Conservation (phyloP, 192 early-diverging fungal genomes). For the Entomortierella chlamydospora region DNA sequence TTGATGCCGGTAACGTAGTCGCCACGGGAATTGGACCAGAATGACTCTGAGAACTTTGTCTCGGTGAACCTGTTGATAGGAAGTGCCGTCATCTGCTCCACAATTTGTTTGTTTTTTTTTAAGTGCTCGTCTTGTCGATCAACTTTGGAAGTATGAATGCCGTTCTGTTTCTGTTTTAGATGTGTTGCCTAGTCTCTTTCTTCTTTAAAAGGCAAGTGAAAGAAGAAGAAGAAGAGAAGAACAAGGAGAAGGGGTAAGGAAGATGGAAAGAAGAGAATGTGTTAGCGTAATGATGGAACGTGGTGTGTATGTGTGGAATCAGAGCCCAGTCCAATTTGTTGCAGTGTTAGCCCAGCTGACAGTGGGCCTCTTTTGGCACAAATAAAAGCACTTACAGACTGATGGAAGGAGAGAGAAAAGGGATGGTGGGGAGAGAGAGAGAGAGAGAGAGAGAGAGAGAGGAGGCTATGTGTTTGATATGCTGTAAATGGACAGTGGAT, state of each 20-base stretch:
- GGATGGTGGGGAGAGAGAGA: background rate
- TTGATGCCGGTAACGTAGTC: slow-evolving; percentile 61
- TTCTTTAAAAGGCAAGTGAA: background rate
- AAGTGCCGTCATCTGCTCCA: background rate
- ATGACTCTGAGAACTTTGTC: slow-evolving; percentile 54
- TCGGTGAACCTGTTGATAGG: slow-evolving; percentile 40
- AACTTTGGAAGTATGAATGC: too few species aligned
- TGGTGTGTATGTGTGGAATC: background rate
- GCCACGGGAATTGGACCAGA: slow-evolving; percentile 53
- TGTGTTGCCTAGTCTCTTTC: too few species aligned
- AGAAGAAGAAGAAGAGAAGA: background rate
- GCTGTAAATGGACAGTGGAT: background rate
- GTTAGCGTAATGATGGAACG: background rate
- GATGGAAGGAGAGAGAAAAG: too few species aligned
- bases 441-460: background rate
- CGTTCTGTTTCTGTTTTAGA: too few species aligned
- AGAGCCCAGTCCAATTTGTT: background rate
- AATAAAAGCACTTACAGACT: background rate
- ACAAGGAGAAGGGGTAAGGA: too few species aligned
- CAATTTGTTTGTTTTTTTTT: slow-evolving; percentile 1
- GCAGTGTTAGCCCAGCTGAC: background rate
- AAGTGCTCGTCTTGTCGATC: too few species aligned
- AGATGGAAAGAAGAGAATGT: background rate
- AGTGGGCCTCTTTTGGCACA: too few species aligned
- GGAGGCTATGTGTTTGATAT: too few species aligned